Evolutionary conservation across 202 grass and related monocot genomes (phyloP).

Genomic region (Schoenoplectus triqueter): DNA sequence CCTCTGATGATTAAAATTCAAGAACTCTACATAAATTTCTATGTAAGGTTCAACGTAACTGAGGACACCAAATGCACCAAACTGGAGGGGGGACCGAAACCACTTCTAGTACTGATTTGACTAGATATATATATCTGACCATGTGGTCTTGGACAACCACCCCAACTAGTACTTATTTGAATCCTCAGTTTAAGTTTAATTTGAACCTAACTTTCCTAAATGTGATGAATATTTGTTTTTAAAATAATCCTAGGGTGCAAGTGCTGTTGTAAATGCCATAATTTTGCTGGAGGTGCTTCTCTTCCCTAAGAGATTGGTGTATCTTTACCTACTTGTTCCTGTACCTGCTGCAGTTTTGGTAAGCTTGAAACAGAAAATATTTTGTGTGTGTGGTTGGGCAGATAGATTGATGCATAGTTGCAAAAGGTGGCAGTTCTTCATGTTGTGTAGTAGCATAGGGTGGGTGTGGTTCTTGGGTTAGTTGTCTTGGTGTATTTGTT

Average conservation of each 20-base stretch:
- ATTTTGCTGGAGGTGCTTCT: constrained; percentile 86
- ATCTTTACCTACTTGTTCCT: constrained; percentile 76
- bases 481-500: background rate
- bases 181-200: background rate
- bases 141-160: background rate
- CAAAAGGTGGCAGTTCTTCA: background rate
- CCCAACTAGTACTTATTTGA: background rate
- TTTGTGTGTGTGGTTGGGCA: background rate
- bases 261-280: constrained; percentile 81
- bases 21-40: background rate
- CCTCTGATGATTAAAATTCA: background rate
- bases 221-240: constrained; percentile 6
- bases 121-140: background rate
- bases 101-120: background rate
- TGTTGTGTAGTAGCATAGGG: background rate
- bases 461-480: background rate
- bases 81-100: background rate
- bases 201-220: background rate
- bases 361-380: constrained; percentile 30
- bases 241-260: constrained; percentile 69
- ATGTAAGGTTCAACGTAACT: background rate
- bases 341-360: constrained; percentile 80
- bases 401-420: constrained; percentile 5
- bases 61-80: background rate
- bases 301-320: constrained; percentile 65